Base-by-base conservation (phyloP, 2,329 filamentous ascomycete genomes). In the Cytospora piceicola region DNA sequence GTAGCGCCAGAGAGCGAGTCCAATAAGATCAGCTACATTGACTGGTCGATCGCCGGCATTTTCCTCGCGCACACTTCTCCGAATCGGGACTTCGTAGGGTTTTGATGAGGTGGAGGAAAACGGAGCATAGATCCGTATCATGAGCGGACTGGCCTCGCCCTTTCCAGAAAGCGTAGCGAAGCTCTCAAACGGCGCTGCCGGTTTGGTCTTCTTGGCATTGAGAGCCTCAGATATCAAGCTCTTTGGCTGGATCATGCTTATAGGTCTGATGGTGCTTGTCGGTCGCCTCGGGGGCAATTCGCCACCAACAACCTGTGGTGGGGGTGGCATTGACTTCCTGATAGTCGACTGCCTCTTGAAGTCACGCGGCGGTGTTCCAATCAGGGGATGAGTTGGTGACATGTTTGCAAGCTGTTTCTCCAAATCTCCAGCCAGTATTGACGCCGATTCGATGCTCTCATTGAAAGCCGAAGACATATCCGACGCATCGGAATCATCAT, bases 11-110 rank as follows among this genome's bases (percentile, higher is more conserved):
- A 96, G 77, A 68, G 89, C 89, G 68, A 94, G 83, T 0, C 92
- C 92, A 69, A 96, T 93, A n/a, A 93, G 83, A 71, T 96, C 92
- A 1, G 88, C 87, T 17, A 95, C 91, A 0, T 88, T 90, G 24
- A 92, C 90, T 2, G 85, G 82, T 27, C 87, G 80, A 68, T 88
- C 84, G 8, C 79, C 79, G 39, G 84, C 82, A 65, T 90, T 85
- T 27, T 88, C 89, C 66, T 90, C 86, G 70, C 92, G 89, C 20
- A 91, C 85, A 46, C 85, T 86, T 57, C 88, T 86, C 29, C 89
- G 83, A 57, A 94, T 88, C 20, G 91, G 83, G 4, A 94, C 87
- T 73, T 94, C 90, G 56, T 89, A 86, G 0, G 90, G 86, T 70
- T 88, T 88, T 20, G 83, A 83, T 0, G 89, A 82, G 29, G 85